Evolutionary conservation across 2,329 filamentous ascomycete genomes (phyloP), one percentile per base, ranked within the genome.

Genomic region (Neodidymelliopsis sp.): DNA sequence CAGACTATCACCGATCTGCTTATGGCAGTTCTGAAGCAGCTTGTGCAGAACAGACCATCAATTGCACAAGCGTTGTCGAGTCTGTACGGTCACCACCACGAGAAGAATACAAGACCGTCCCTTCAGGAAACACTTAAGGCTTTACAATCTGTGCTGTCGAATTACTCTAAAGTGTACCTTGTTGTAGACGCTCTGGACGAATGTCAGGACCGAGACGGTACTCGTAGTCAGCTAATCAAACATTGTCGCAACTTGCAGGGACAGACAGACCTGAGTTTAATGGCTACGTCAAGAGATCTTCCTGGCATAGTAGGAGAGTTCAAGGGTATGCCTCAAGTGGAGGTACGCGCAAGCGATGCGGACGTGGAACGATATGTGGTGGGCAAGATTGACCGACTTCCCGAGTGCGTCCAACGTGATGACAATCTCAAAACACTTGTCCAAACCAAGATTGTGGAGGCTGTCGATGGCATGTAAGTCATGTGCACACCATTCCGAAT

Each of bases 141-240:
- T 30, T 41, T 72, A 1, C 45, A 53, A 30, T 15, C 44, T 18
- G 56, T 63, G 6, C 12, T 54, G 38, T 16, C n/a, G 9, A 38
- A 42, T 2, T 65, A 58, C 51, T 49, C 60, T 1, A 62, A 25
- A 41, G 58, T 65, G 1, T 72, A 64, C 46, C 56, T 72, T 33
- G 51, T 63, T 2, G 12, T 72, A 1, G 67, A 72, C 50, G 69
- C 62, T 18, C 42, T 73, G 10, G 67, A 73, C 42, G 67, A 72
- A 40, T 68, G 62, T 45, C 54, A 39, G 11, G 54, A 65, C 39
- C 6, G 15, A 15, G 8, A 19, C 9, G 48, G 56, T 61, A 33
- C 18, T 62, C 9, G 36, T 13, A 12, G n/a, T 13, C 39, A 36
- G 20, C 36, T 63, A 6, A 19, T 25, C 11, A 31, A 53, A 11